Evolutionary conservation across 768 basidiomycete species (phyloP), one percentile per base, ranked within the genome.

Genomic region (Lentinula sp.): DNA sequence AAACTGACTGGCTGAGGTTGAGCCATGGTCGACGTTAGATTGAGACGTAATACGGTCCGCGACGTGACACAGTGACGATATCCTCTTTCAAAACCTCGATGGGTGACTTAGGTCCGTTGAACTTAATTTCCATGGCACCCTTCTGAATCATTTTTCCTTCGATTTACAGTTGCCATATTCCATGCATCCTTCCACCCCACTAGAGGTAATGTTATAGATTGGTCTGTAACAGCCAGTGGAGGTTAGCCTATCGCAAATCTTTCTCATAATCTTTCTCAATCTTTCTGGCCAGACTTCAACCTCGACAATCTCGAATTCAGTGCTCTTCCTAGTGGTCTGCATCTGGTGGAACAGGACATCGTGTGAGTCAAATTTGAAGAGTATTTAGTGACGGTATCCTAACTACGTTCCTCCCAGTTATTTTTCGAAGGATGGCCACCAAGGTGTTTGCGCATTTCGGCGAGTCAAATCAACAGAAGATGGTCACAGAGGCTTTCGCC

Each of bases 181-280:
- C 90, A 93, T 72, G 80, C 86, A 16, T 90, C 90, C 6, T 93
- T 93, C 67, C 91, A 93, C 73, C 88, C 90, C 1, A 93, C 90
- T 20, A 81, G 83, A 64, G 91, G 91, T 13, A 92, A 91, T 69
- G 70, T 86, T 13, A 76, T 93, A 13, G 91, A 93, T 71, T 93
- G 92, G 91, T 84, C 80, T 48, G 69, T 88, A 35, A 90, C 85
- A 67, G 83, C 85, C 8, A 84, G 77, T 68, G 82, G 90, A 62
- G 88, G 90, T 87, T 13, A 56, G 23, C 8, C 15, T 16, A 23
- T 16, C 42, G 4, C 16, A 2, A 46, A 28, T 32, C 4, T 13
- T 10, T 39, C 15, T 39, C 43, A 59, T 16, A 49, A 58, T 33
- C 35, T 20, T 12, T 51, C 46, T 60, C 7, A 36, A 32, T 33